Evolutionary conservation across 164 flowering plant genomes (phyloP).

Genomic region (Magnolia sinica): DNA sequence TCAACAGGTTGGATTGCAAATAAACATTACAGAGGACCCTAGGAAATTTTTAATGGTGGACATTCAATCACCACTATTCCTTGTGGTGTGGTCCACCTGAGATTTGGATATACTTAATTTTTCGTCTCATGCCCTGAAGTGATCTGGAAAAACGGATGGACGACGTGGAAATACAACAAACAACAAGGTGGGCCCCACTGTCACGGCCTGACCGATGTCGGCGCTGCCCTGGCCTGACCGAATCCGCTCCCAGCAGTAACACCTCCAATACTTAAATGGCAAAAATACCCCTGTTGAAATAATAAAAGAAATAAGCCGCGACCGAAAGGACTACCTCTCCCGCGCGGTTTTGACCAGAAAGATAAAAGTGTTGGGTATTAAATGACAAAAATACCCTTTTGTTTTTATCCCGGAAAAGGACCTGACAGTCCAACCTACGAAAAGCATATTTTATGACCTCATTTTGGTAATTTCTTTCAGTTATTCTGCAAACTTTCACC

Average conservation of each 20-base stretch:
- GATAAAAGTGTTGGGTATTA: not conserved
- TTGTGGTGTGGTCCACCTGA: too few relatives aligned
- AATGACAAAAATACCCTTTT: conserved; percentile 5
- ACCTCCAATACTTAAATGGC: not conserved
- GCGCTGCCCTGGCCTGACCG: not conserved
- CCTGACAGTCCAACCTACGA: not conserved
- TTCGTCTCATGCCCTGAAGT: too few relatives aligned
- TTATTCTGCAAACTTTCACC: too few relatives aligned
- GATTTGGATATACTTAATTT: too few relatives aligned
- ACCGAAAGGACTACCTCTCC: too few relatives aligned
- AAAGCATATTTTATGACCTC: not conserved
- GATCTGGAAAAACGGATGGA: too few relatives aligned
- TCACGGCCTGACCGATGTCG: not conserved
- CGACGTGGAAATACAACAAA: too few relatives aligned
- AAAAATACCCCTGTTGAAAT: not conserved
- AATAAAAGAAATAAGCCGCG: not conserved
- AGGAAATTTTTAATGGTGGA: too few relatives aligned
- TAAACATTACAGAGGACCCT: too few relatives aligned
- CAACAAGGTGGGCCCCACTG: not conserved
- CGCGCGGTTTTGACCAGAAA: not conserved
- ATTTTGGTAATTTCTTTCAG: not conserved
- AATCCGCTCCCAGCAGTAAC: not conserved
- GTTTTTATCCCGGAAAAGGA: not conserved
- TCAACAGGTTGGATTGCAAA: too few relatives aligned
- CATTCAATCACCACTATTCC: too few relatives aligned